Conservation (phyloP, 352 stramenopile genomes). For the Pythium chondricola region DNA sequence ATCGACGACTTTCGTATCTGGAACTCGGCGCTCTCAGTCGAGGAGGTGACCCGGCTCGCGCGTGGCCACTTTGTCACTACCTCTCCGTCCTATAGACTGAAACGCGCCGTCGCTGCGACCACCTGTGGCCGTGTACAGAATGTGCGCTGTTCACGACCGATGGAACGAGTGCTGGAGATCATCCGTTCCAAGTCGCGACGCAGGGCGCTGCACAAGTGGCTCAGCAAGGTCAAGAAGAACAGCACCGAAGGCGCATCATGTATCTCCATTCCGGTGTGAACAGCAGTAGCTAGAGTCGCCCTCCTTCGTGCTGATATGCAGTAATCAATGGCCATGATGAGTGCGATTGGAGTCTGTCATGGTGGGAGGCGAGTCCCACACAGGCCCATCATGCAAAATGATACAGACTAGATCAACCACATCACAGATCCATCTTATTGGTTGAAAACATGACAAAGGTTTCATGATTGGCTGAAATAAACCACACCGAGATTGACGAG, state of each 20-base stretch:
- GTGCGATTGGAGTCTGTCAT: too few species aligned
- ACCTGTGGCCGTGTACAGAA: conserved; percentile 9
- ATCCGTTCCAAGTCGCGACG: conserved; percentile 3
- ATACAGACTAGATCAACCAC: too few species aligned
- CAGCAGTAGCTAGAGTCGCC: too few species aligned
- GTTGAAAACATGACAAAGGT: too few species aligned
- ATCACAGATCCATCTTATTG: too few species aligned
- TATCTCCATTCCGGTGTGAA: conserved; percentile 13
- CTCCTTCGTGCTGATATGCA: too few species aligned
- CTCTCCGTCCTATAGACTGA: conserved; percentile 12
- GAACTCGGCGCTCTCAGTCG: conserved; percentile 17
- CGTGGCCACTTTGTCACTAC: conserved; percentile 13
- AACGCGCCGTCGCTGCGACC: conserved; percentile 1
- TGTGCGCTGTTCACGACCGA: conserved; percentile 11
- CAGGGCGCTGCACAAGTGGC: conserved; percentile 16
- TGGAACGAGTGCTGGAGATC: conserved; percentile 17
- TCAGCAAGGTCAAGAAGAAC: conserved; percentile 11
- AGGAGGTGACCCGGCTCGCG: conserved; percentile 12
- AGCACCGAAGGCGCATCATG: conserved; percentile 13
- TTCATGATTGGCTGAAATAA: too few species aligned
- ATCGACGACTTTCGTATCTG: conserved; percentile 58
- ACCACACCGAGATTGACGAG: too few species aligned
- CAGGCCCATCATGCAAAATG: too few species aligned
- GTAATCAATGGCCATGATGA: too few species aligned
- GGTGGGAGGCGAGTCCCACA: too few species aligned